Evolutionary conservation across 495 filamentous ascomycete genomes (phyloP), one percentile per base, ranked within the genome.

Genomic region (Aspergillus egyptiacus): DNA sequence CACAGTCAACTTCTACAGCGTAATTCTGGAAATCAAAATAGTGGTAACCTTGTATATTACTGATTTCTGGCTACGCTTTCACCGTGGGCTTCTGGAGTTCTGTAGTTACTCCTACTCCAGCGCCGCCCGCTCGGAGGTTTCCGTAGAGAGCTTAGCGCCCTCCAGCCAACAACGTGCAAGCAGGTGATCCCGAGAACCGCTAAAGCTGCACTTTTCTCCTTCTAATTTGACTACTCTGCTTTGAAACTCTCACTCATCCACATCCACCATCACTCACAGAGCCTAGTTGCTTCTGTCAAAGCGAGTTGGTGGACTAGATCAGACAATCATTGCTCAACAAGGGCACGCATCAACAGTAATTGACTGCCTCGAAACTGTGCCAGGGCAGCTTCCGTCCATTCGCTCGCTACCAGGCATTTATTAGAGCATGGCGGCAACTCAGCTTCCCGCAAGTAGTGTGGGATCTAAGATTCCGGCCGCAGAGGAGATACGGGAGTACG

Each of bases 401-500:
- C 19, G 18, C 19, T 31, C 10, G 8, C 28, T 6, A 31, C 28
- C 28, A 25, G n/a, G 17, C 22, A 31, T 8, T 17, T 48, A 10
- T 42, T 57, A 48, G 55, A 57, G 54, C 64, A 74, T 74, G 71
- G 65, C 66, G 36, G 51, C 65, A 57, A 56, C 66, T 34, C 68
- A 70, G 48, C 59, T 68, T 61, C 50, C 62, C 51, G 31, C 69
- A 56, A 61, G 61, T 53, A 57, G 62, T 51, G 53, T 60, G 43
- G 36, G 66, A 55, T 33, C 58, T 35, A 54, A 61, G 28, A 48
- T 68, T 27, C 57, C 68, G 28, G 58, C 64, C 49, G 42, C 46
- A 19, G 53, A 70, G 54, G 70, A 69, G 48, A 40, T 61, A n/a
- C 53, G 58, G 42, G 79, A 87, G 60, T 87, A 83, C 66, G 78